phyloP scores from a whole-genome alignment of 768 basidiomycete species.

The Rhizopogon salebrosus region DNA sequence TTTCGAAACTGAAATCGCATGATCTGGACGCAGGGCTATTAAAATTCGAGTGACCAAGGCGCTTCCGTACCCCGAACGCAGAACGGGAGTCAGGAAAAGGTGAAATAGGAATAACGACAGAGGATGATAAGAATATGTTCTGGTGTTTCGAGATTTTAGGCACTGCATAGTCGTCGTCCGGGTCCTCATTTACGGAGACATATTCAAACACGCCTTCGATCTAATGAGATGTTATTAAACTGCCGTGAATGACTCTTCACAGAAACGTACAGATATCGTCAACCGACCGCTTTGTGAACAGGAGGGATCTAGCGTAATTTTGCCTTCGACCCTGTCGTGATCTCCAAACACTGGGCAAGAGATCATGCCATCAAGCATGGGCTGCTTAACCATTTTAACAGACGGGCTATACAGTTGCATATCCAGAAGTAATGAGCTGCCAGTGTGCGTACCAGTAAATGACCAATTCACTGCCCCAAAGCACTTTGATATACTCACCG shows the following conservation, averaged over 20 bases:
- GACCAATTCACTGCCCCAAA: background rate
- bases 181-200: slow-evolving; percentile 19
- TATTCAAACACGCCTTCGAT: slow-evolving; percentile 61
- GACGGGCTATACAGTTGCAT: slow-evolving; percentile 59
- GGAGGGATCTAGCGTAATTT: slow-evolving; percentile 49
- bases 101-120: slow-evolving; percentile 38
- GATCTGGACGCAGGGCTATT: slow-evolving; percentile 26
- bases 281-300: slow-evolving; percentile 52
- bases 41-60: slow-evolving; percentile 40
- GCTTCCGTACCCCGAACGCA: slow-evolving; percentile 38
- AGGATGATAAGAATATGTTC: slow-evolving; percentile 48
- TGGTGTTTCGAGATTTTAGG: slow-evolving; percentile 22
- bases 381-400: slow-evolving; percentile 39
- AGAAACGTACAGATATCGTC: slow-evolving; percentile 43
- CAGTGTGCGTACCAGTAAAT: slow-evolving; percentile 6
- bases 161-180: slow-evolving; percentile 13
- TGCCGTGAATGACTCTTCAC: background rate
- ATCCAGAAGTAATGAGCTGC: slow-evolving; percentile 51
- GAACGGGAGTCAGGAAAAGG: slow-evolving; percentile 16
- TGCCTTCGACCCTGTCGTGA: slow-evolving; percentile 56
- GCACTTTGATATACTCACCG: slow-evolving; percentile 30
- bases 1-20: slow-evolving; percentile 48
- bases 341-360: slow-evolving; percentile 52
- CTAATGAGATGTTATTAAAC: slow-evolving; percentile 28
- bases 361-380: slow-evolving; percentile 18